A percentile compares a stretch with the other conserved stretches of the same genome.
phyloP scores from a whole-genome alignment of 2,329 filamentous ascomycete genomes.

The Aspergillus clavatus region DNA sequence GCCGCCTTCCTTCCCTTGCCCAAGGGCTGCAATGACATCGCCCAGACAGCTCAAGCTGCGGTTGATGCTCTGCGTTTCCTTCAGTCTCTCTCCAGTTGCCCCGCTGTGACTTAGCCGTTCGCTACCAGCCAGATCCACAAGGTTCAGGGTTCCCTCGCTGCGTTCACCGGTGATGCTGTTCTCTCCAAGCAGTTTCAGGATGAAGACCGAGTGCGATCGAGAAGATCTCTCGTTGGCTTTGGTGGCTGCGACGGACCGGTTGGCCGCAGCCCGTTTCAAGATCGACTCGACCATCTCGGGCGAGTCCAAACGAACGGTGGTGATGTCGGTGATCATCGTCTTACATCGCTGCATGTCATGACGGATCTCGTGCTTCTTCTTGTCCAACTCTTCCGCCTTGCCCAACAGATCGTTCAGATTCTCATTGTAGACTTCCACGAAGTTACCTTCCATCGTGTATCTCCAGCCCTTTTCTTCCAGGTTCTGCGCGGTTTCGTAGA shows the following conservation, averaged over 20 bases:
- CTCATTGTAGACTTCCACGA: slow-evolving; percentile 98
- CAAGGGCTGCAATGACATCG: slow-evolving; percentile 92
- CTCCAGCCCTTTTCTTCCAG: slow-evolving; percentile 89
- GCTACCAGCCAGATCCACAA: slow-evolving; percentile 91
- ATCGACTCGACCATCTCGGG: slow-evolving; percentile 75
- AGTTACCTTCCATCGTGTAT: slow-evolving; percentile 91
- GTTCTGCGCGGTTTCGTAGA: slow-evolving; percentile 79
- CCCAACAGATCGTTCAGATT: slow-evolving; percentile 87
- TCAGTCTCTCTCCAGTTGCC: slow-evolving; percentile 78
- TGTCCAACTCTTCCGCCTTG: slow-evolving; percentile 64
- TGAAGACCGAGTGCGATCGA: slow-evolving; percentile 93
- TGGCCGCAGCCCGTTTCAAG: slow-evolving; percentile 72
- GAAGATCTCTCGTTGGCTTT: slow-evolving; percentile 94
- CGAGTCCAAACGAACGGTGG: slow-evolving; percentile 70
- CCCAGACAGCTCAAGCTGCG: slow-evolving; percentile 86
- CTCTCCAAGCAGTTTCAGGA: slow-evolving; percentile 63
- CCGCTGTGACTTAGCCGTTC: slow-evolving; percentile 85
- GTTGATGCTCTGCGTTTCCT: slow-evolving; percentile 97
- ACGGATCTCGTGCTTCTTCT: slow-evolving; percentile 81
- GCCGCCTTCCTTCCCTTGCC: slow-evolving; percentile 67
- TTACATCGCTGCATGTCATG: slow-evolving; percentile 79
- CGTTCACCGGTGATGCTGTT: slow-evolving; percentile 74
- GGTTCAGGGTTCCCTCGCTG: slow-evolving; percentile 88
- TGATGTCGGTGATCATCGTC: slow-evolving; percentile 76
- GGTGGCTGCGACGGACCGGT: slow-evolving; percentile 91